These are phyloP conservation scores for Suillus americanus DNA, from an alignment of 768 basidiomycete species.

Conservation along the genomic window DNA sequence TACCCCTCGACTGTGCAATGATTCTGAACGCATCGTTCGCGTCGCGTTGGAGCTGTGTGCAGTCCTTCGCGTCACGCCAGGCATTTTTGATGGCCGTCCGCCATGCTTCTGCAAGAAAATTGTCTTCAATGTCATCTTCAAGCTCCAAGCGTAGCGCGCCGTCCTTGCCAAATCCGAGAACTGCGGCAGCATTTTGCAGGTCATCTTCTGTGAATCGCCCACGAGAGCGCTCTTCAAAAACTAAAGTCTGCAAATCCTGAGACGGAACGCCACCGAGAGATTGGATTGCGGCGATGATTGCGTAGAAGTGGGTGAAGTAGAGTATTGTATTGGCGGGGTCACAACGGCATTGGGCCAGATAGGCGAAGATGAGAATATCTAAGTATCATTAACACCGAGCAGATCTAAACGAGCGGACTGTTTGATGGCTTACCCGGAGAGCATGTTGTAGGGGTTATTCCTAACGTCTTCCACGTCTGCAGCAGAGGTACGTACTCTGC, in stretches of 20 bases:
- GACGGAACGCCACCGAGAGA: conserved; percentile 46
- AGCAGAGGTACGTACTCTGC: conserved; percentile 40
- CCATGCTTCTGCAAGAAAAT: conserved; percentile 74
- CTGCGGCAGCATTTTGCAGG: conserved; percentile 41
- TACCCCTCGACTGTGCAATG: conserved; percentile 63
- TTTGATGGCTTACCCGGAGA: conserved; percentile 50
- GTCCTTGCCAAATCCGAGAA: conserved; percentile 69
- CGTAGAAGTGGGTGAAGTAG: conserved; percentile 62
- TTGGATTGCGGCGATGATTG: conserved; percentile 50
- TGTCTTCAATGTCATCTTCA: conserved; percentile 65
- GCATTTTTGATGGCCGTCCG: conserved; percentile 55
- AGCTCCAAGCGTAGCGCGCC: conserved; percentile 64
- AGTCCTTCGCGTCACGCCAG: conserved; percentile 45
- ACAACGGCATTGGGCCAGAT: conserved; percentile 79
- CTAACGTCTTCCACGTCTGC: conserved; percentile 48
- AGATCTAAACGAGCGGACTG: neutral
- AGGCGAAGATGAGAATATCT: conserved; percentile 80
- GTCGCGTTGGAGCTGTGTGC: conserved; percentile 46
- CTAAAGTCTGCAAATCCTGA: conserved; percentile 52
- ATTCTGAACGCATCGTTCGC: conserved; percentile 71
- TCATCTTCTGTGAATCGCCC: conserved; percentile 65
- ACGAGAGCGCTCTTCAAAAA: conserved; percentile 60
- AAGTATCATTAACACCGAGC: conserved; percentile 7
- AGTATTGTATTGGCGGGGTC: conserved; percentile 61
- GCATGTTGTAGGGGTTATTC: conserved; percentile 66